A percentile compares a stretch with the other conserved stretches of the same genome.
phyloP scores from a whole-genome alignment of 1,284 basidiomycete genomes.

The Ustilago vetiveriae region DNA sequence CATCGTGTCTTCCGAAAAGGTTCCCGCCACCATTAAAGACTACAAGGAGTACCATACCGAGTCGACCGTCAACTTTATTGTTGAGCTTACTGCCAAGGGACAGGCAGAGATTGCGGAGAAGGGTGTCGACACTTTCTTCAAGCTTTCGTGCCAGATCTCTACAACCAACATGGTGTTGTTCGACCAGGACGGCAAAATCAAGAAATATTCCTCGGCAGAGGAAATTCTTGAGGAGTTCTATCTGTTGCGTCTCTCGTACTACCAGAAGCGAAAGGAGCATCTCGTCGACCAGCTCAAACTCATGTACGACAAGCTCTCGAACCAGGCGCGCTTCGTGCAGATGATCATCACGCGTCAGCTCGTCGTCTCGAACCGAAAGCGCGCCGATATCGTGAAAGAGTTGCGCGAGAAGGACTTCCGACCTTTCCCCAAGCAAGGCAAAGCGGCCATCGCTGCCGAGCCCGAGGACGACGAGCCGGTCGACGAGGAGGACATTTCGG shows the following conservation, averaged over 20 bases:
- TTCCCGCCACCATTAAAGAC: constrained; percentile 71
- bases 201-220: constrained; percentile 88
- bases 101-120: constrained; percentile 87
- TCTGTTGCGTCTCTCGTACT: constrained; percentile 85
- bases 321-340: constrained; percentile 95
- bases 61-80: constrained; percentile 86
- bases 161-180: constrained; percentile 99
- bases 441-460: constrained; percentile 77
- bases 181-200: constrained; percentile 94
- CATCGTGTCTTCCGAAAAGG: constrained; percentile 73
- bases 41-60: constrained; percentile 76
- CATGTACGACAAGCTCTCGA: constrained; percentile 85
- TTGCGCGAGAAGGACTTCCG: constrained; percentile 83
- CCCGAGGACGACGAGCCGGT: constrained; percentile 68
- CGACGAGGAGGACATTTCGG: constrained; percentile 72
- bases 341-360: constrained; percentile 93
- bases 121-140: constrained; percentile 91
- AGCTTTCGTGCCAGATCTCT: constrained; percentile 81
- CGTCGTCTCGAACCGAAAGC: constrained; percentile 91
- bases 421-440: constrained; percentile 83
- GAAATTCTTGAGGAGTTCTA: constrained; percentile 95
- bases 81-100: constrained; percentile 83
- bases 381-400: constrained; percentile 84
- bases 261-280: constrained; percentile 81
- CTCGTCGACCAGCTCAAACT: constrained; percentile 85